phyloP scores from a whole-genome alignment of 1,139 yeast genomes.

The Lodderomyces parapsilosis region DNA sequence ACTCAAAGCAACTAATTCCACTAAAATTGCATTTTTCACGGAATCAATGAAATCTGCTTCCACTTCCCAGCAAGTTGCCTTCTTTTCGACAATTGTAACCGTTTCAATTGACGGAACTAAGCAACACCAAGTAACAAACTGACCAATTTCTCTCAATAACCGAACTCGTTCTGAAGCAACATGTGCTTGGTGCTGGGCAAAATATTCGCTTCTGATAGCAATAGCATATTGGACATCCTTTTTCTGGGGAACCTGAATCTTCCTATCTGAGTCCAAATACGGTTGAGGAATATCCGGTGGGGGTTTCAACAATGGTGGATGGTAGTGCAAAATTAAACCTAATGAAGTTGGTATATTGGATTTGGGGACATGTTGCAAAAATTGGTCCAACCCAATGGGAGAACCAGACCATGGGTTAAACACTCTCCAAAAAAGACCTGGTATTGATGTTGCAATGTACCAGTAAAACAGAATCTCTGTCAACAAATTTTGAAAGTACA shows the following conservation, averaged over 20 bases:
- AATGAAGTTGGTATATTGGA: slow-evolving; percentile 19
- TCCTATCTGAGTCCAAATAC: slow-evolving; percentile 37
- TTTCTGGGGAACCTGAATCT: slow-evolving; percentile 34
- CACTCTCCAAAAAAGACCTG: slow-evolving; percentile 9
- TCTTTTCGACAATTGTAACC: slow-evolving; percentile 24
- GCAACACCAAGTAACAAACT: slow-evolving; percentile 38
- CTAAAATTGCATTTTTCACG: slow-evolving; percentile 21
- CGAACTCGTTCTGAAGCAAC: slow-evolving; percentile 41
- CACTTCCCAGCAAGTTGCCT: slow-evolving; percentile 22
- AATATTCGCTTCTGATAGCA: slow-evolving; percentile 36
- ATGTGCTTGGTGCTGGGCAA: slow-evolving; percentile 35
- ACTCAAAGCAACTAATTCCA: slow-evolving; percentile 24
- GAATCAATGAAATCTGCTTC: slow-evolving; percentile 15
- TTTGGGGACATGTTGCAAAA: slow-evolving; percentile 15
- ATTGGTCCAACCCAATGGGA: slow-evolving; percentile 15
- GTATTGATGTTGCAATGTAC: slow-evolving; percentile 8
- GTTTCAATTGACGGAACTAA: slow-evolving; percentile 18
- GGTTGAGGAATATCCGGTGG: slow-evolving; percentile 47
- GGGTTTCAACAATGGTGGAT: slow-evolving; percentile 14
- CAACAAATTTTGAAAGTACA: slow-evolving; percentile 3
- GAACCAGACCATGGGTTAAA: slow-evolving; percentile 10
- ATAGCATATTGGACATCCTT: slow-evolving; percentile 28
- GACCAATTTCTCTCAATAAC: slow-evolving; percentile 34
- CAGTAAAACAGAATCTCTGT: slow-evolving; percentile 9
- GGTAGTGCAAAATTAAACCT: slow-evolving; percentile 18